These are phyloP conservation scores for Globisporangium barbulae DNA, from an alignment of 352 stramenopile genomes.

Conservation along the genomic window DNA sequence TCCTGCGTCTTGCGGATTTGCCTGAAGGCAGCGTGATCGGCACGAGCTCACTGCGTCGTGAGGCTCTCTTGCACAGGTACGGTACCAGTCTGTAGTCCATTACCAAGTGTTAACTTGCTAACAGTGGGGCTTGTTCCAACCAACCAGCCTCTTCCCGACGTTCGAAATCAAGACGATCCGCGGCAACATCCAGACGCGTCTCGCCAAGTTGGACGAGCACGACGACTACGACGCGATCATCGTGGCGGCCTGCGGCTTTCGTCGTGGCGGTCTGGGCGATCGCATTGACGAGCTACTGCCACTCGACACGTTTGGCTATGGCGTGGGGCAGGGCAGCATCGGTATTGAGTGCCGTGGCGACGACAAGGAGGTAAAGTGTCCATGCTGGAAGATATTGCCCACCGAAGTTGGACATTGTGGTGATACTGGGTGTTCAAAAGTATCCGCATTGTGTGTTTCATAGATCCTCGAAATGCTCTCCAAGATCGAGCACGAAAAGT, in stretches of 20 bases:
- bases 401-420: constrained; percentile 4
- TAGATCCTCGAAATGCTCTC: constrained; percentile 75
- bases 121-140: not conserved
- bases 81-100: not conserved
- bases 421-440: not conserved
- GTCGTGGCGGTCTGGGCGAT: constrained; percentile 62
- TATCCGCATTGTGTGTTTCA: not conserved
- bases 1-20: constrained; percentile 49
- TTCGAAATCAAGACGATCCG: constrained; percentile 84
- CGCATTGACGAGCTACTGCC: constrained; percentile 76
- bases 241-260: constrained; percentile 80
- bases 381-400: not conserved
- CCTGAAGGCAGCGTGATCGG: constrained; percentile 72
- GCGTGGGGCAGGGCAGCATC: constrained; percentile 84
- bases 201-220: constrained; percentile 82
- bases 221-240: constrained; percentile 87
- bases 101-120: not conserved
- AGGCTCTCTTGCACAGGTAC: constrained; percentile 56
- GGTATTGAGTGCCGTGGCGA: constrained; percentile 78
- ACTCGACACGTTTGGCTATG: constrained; percentile 71
- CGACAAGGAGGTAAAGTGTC: constrained; percentile 43
- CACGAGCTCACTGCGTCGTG: constrained; percentile 79
- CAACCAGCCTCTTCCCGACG: constrained; percentile 50
- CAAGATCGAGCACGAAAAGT: constrained; percentile 74
- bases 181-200: constrained; percentile 86